Evolutionary conservation across 129 eudicot species (phyloP).

Genomic region (Pseudognaphalium luteoalbum): DNA sequence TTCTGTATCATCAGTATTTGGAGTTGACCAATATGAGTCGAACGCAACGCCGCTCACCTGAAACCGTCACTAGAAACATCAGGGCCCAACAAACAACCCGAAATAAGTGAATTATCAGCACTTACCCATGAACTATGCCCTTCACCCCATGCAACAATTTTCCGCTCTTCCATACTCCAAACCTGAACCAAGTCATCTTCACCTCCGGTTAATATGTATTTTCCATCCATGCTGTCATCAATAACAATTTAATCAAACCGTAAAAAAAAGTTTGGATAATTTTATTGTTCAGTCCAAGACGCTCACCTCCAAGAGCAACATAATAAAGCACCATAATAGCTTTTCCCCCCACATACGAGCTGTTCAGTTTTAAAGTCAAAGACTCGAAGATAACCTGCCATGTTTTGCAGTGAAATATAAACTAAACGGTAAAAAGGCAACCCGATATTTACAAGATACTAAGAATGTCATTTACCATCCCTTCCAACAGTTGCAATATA

Average conservation of each 20-base stretch:
- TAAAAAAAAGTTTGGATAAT: background rate
- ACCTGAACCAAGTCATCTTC: conserved; percentile 18
- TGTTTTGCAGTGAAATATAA: background rate
- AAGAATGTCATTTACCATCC: background rate
- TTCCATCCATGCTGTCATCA: conserved; percentile 12
- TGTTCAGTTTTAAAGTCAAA: conserved; percentile 14
- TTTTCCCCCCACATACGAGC: conserved; percentile 14
- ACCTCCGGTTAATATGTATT: conserved; percentile 19
- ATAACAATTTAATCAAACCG: background rate
- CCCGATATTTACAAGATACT: background rate
- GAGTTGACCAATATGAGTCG: conserved; percentile 21
- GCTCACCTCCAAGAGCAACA: conserved; percentile 18
- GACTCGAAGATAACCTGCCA: conserved; percentile 19
- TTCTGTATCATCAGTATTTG: conserved; percentile 2
- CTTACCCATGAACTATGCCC: conserved; percentile 22
- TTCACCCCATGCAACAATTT: conserved; percentile 22
- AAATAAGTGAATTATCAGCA: background rate
- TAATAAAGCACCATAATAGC: conserved; percentile 20
- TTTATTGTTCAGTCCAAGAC: background rate
- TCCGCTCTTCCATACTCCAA: conserved; percentile 21
- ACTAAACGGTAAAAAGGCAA: background rate
- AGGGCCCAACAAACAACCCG: background rate
- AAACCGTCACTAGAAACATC: background rate
- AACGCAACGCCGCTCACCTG: conserved; percentile 16
- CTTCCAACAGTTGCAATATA: conserved; percentile 12